Percentiles rank a stretch among this genome's conserved stretches.
phyloP scores from a whole-genome alignment of 345 rosid species.

The Gossypium australe region DNA sequence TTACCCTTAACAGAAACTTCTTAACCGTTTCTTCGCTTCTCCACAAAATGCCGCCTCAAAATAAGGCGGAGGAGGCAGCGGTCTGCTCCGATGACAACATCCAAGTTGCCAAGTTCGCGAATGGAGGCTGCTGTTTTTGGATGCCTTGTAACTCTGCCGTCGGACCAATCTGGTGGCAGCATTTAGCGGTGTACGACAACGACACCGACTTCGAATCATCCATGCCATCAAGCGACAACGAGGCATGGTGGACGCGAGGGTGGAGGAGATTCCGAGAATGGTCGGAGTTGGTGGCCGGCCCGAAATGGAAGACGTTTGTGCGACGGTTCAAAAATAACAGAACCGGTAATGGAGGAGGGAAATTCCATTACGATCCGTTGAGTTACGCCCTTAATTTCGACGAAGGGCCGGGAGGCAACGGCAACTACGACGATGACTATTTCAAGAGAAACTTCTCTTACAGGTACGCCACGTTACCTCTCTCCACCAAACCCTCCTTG shows the following conservation, averaged over 20 bases:
- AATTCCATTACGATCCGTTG: constrained; percentile 65
- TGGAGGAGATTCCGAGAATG: constrained; percentile 46
- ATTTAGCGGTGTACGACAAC: constrained; percentile 19
- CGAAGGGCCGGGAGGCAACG: constrained; percentile 42
- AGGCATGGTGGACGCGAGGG: constrained; percentile 35
- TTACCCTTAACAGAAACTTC: not conserved
- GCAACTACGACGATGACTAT: constrained; percentile 29
- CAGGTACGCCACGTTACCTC: constrained; percentile 44
- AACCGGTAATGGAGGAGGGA: constrained; percentile 18
- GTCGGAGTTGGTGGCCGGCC: constrained; percentile 47
- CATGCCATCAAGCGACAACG: not conserved
- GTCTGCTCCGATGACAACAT: constrained; percentile 27
- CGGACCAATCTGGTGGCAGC: constrained; percentile 42
- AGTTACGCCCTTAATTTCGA: constrained; percentile 89
- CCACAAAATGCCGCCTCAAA: constrained; percentile 18
- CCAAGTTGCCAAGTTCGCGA: constrained; percentile 29
- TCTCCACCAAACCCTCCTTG: constrained; percentile 33
- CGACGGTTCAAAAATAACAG: constrained; percentile 33
- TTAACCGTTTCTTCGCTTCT: not conserved
- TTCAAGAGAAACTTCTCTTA: constrained; percentile 40
- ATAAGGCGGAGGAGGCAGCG: not conserved
- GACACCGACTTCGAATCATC: constrained; percentile 18
- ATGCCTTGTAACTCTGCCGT: constrained; percentile 22
- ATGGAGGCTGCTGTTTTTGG: constrained; percentile 37
- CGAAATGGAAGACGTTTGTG: constrained; percentile 50